phyloP scores from a whole-genome alignment of 192 early-diverging fungal genomes.

The Entomortierella lignicola region DNA sequence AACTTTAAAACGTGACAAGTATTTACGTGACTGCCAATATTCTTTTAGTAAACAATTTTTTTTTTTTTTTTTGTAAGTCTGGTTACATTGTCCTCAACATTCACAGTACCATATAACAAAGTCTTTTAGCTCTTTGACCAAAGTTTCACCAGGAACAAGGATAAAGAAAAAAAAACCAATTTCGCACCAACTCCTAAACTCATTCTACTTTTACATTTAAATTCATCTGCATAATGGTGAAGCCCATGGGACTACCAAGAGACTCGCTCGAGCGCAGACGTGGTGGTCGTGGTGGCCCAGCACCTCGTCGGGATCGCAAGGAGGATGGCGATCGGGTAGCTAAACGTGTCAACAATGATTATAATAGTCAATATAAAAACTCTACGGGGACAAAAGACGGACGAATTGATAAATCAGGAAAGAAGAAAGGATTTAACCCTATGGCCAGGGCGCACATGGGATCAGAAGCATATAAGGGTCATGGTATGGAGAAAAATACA shows the following conservation, averaged over 20 bases:
- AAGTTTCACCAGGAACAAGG: not conserved
- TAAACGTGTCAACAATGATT: conserved; percentile 49
- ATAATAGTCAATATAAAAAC: conserved; percentile 39
- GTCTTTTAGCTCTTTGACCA: not conserved
- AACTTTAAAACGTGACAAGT: too few species aligned
- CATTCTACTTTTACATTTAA: too few species aligned
- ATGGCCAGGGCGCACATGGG: conserved; percentile 54
- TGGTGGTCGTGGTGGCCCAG: conserved; percentile 46
- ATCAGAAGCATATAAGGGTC: conserved; percentile 49
- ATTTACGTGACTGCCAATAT: too few species aligned
- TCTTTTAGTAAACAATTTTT: too few species aligned
- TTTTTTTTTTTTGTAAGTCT: not conserved
- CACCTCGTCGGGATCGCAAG: conserved; percentile 40
- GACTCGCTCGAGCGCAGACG: conserved; percentile 48
- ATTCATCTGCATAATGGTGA: conserved; percentile 12
- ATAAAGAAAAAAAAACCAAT: too few species aligned
- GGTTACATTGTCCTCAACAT: not conserved
- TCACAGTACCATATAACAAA: not conserved
- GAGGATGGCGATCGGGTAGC: conserved; percentile 20
- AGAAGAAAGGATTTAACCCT: conserved; percentile 48
- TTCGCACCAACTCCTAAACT: too few species aligned
- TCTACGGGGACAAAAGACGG: not conserved
- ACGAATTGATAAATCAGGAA: conserved; percentile 8
- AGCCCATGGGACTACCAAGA: conserved; percentile 47
- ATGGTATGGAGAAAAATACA: conserved; percentile 20